These are phyloP conservation scores for Phytophthora uliginosa DNA, from an alignment of 352 stramenopile genomes.

Conservation along the genomic window DNA sequence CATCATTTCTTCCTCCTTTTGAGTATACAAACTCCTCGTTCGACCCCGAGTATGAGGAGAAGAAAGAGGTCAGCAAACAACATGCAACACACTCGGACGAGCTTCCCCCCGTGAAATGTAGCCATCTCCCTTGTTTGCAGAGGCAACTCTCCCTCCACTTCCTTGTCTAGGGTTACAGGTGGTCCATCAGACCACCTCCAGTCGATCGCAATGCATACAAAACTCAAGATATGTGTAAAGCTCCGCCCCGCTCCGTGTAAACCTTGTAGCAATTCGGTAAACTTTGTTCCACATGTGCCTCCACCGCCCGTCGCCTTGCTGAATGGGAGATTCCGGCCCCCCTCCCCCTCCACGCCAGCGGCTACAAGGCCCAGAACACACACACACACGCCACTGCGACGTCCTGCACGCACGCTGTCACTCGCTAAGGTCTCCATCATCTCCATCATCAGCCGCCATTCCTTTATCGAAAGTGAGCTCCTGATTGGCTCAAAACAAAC, in stretches of 20 bases:
- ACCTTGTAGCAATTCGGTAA: constrained; percentile 21
- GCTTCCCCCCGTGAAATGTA: constrained; percentile 15
- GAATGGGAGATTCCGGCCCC: constrained; percentile 1
- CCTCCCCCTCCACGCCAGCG: constrained; percentile 27
- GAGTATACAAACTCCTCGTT: constrained; percentile 6
- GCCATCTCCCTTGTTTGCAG: constrained; percentile 9
- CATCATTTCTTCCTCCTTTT: constrained; percentile 83
- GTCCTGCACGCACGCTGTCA: constrained; percentile 26
- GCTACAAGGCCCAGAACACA: constrained; percentile 5
- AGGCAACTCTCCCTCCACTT: constrained; percentile 10
- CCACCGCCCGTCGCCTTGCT: constrained; percentile 23
- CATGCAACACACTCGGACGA: constrained; percentile 44
- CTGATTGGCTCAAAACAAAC: background rate
- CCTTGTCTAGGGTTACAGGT: constrained; percentile 79
- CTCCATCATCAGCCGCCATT: constrained; percentile 17
- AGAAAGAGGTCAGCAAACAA: constrained; percentile 85
- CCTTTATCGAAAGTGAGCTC: background rate
- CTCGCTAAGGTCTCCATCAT: constrained; percentile 36
- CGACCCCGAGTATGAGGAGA: constrained; percentile 54
- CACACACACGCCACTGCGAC: constrained; percentile 2
- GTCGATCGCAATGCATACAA: constrained; percentile 37
- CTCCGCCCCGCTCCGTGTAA: constrained; percentile 18
- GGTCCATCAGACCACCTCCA: constrained; percentile 58
- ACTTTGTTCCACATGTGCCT: constrained; percentile 6
- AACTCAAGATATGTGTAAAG: constrained; percentile 22